Base-by-base conservation (phyloP, 257 asterid genomes). In the Mitragyna speciosa region DNA sequence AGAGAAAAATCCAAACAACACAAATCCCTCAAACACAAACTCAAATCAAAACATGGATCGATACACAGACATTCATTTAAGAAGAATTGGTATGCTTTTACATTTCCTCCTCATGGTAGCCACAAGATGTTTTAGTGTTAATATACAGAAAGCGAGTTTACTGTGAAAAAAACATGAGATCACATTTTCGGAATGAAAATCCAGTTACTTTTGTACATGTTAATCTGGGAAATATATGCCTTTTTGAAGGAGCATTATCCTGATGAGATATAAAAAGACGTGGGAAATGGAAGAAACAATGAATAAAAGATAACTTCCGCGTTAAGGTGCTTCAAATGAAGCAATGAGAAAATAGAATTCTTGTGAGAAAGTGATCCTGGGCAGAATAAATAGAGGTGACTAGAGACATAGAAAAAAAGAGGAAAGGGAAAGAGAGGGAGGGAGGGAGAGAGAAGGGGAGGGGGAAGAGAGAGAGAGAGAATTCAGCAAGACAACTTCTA, bases 41-140 rank as follows among this genome's bases (percentile, higher is more conserved):
- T 3, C 89, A 0, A 85, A 77, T 61, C 86, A 90, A 81, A 90
- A 90, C 79, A 79, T 85, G 51, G 99, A 93, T 65, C 98, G 98
- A 33, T 93, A 89, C 78, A 80, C 96, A 30, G 97, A 93, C 84
- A 86, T 80, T 82, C 98, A 96, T 83, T 83, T 96, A 0, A 85
- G 92, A 80, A 92, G 88, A 85, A 96, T 96, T 0, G 96, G 99
- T 91, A 87, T 48, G 84, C 54, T 28, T 78, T 12, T 63, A 54
- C 54, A 52, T 33, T 3, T 75, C 47, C 48, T 58, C 76, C 12
- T 16, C 2, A 26, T 39, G 7, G 9, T 39, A 45, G 26, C 41
- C 59, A 26, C 20, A 4, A 47, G 8, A 52, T 16, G 24, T 47
- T 52, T 5, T 52, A 52, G 22, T 17, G 59, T 52, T 52, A 52